Evolutionary conservation across 495 filamentous ascomycete genomes (phyloP), one percentile per base, ranked within the genome.

Genomic region (Pseudotulostoma volvatum): DNA sequence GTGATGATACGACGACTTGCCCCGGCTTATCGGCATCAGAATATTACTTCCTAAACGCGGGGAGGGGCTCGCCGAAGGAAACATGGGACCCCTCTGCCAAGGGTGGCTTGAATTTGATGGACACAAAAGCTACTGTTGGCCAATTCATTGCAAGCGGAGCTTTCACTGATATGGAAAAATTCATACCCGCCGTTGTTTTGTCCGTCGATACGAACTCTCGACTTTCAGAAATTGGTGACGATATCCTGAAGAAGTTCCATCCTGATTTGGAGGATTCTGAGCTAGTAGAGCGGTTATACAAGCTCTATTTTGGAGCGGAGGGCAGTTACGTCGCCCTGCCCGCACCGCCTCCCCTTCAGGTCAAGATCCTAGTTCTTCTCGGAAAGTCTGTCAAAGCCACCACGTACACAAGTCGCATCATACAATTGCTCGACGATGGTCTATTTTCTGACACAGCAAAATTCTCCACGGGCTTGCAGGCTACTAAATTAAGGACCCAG

Each of bases 161-260:
- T 11, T 96, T 96, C 55, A 70, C 57, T 1, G 80, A 93, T 48
- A 47, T 70, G 1, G 81, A 94, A 47, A 68, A 80, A 13, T 84
- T 92, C 48, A 54, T 94, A n/a, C 79, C 85, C 4, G 77, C 82
- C 13, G 56, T 97, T 11, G 80, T 82, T 48, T 84, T 85, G 4
- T 76, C 84, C 36, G 73, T 81, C 0, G 85, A 92, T 56, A 46
- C 76, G 1, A 88, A 94, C 45, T 85, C 79, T 7, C 73, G 79
- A 9, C 74, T 95, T 33, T 76, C 81, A 7, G 76, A 80, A 9
- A 59, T 81, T 32, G 88, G 81, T 0, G 84, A 95, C 34, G 86
- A 92, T 49, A 68, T 86, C 23, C 51, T 94, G 20, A 95, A 94
- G 55, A 66, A 86, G 41, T 76, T 71, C 18, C 56, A 64, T 16